phyloP scores from a whole-genome alignment of 768 basidiomycete species.

The Psilocybe cubensis region DNA sequence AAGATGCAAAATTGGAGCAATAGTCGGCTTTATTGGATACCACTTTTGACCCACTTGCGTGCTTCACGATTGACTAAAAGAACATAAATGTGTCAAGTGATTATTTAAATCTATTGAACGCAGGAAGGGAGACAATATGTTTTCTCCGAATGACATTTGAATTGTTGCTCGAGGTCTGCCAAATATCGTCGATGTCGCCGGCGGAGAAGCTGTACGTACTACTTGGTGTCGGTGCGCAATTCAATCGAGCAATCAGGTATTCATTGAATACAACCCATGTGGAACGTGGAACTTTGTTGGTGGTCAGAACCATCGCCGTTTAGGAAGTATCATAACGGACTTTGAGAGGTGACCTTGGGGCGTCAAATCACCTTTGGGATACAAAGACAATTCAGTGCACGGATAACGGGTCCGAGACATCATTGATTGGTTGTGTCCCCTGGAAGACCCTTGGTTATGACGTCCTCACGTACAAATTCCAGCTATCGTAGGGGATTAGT shows the following conservation, averaged over 20 bases:
- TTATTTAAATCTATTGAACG: no score
- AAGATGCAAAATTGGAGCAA: not conserved
- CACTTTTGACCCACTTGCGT: not conserved
- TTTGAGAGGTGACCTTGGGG: not conserved
- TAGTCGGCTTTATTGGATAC: not conserved
- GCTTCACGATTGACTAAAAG: no score
- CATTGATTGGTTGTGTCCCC: not conserved
- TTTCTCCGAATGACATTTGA: not conserved
- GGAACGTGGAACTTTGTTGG: not conserved
- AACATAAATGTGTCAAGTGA: no score
- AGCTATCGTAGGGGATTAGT: not conserved
- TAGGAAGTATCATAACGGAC: not conserved
- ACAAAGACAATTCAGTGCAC: not conserved
- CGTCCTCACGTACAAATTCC: not conserved
- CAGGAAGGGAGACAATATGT: not conserved
- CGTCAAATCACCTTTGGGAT: not conserved
- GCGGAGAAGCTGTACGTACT: not conserved
- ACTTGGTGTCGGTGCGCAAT: not conserved
- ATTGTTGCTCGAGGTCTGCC: not conserved
- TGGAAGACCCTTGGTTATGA: not conserved
- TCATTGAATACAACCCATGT: not conserved
- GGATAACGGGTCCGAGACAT: not conserved
- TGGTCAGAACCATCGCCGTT: no score
- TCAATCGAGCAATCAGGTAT: not conserved
- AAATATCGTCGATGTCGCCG: not conserved